A percentile compares a stretch with the other conserved stretches of the same genome.
Evolutionary conservation across 1,284 basidiomycete genomes (phyloP).

Genomic region (Serendipita sp.): DNA sequence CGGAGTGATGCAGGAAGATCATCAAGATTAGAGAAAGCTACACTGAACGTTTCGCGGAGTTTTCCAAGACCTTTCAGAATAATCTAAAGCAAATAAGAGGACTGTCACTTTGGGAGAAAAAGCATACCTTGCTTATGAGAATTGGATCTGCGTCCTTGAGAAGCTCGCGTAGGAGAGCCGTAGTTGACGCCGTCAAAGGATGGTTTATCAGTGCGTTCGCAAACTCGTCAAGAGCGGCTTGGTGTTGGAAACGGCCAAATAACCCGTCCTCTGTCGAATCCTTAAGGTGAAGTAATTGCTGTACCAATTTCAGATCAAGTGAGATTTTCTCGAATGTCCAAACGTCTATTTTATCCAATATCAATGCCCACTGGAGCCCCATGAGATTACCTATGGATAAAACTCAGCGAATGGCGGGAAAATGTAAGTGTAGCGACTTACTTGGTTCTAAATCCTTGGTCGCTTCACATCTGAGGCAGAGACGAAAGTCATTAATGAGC

Average conservation of each 20-base stretch:
- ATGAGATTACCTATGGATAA: neutral
- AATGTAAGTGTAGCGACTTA: neutral
- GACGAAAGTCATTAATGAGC: slow-evolving; percentile 26
- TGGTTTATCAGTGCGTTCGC: slow-evolving; percentile 53
- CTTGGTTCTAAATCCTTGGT: neutral
- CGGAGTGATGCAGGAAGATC: neutral
- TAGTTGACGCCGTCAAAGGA: slow-evolving; percentile 57
- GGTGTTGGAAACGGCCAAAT: slow-evolving; percentile 13
- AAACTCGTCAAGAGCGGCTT: slow-evolving; percentile 44
- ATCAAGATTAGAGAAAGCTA: neutral
- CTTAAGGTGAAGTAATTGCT: slow-evolving; percentile 54
- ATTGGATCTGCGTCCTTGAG: slow-evolving; percentile 47
- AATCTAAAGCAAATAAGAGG: neutral
- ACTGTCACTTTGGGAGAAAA: neutral
- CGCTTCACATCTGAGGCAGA: neutral
- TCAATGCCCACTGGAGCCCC: neutral
- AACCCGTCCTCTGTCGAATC: slow-evolving; percentile 17
- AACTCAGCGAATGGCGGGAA: neutral
- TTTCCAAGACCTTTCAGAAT: neutral
- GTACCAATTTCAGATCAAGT: slow-evolving; percentile 57
- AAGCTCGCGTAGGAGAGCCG: slow-evolving; percentile 66
- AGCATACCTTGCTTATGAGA: slow-evolving; percentile 49
- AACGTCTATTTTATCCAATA: neutral
- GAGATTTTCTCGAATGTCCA: slow-evolving; percentile 70
- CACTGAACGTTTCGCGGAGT: neutral